Evolutionary conservation across 805 yeast species (phyloP).

Genomic region (Candida gorgasii): DNA sequence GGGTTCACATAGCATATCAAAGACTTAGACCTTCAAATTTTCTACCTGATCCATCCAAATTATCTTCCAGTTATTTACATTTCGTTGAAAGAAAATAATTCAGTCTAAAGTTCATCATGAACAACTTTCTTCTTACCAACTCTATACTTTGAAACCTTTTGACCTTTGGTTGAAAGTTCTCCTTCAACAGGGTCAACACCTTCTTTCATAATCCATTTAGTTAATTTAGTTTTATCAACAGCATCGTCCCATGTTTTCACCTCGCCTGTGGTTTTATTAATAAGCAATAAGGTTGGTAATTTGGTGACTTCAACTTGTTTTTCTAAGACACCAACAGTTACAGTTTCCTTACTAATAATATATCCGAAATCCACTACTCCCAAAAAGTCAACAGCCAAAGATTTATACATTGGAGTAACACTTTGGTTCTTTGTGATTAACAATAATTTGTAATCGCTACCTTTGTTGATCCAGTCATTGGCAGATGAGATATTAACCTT

Average conservation of each 20-base stretch:
- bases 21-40: too few relatives aligned
- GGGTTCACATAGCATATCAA: too few relatives aligned
- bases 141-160: constrained; percentile 31
- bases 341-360: constrained; percentile 26
- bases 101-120: constrained; percentile 28
- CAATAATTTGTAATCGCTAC: constrained; percentile 42
- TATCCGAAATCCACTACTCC: constrained; percentile 50
- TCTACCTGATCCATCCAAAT: not conserved
- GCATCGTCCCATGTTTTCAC: constrained; percentile 18
- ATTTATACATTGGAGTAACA: constrained; percentile 57
- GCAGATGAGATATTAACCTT: constrained; percentile 36
- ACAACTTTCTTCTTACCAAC: constrained; percentile 23
- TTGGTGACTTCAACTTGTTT: constrained; percentile 15
- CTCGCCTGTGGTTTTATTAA: constrained; percentile 9
- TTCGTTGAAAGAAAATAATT: not conserved
- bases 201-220: constrained; percentile 32
- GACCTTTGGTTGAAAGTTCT: constrained; percentile 34
- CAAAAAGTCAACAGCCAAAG: constrained; percentile 70
- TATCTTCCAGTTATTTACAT: not conserved
- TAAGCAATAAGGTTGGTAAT: constrained; percentile 26
- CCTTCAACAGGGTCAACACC: constrained; percentile 38
- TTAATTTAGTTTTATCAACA: constrained; percentile 31
- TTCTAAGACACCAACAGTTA: constrained; percentile 2
- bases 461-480: constrained; percentile 21
- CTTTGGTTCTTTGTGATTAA: constrained; percentile 52